Evolutionary conservation across 2,329 filamentous ascomycete species (phyloP).

Genomic region (Claviceps lovelessii): DNA sequence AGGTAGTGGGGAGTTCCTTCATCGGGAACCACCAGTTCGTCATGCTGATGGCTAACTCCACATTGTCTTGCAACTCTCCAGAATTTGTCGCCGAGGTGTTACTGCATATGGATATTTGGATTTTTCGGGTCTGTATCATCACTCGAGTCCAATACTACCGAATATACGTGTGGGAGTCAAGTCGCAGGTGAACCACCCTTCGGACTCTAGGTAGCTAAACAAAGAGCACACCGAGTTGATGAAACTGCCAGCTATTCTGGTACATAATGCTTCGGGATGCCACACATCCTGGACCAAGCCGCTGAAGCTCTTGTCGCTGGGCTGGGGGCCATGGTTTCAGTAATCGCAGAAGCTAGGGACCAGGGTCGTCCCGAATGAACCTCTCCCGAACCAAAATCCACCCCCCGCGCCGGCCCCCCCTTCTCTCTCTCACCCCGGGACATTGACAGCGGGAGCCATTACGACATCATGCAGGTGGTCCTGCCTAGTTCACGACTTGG

Average conservation of each 20-base stretch:
- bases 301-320: not conserved
- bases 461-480: conserved; percentile 1
- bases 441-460: conserved; percentile 3
- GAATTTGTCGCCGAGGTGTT: not conserved
- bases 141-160: not conserved
- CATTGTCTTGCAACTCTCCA: not conserved
- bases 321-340: not conserved
- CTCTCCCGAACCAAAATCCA: not conserved
- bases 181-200: not conserved
- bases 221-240: not conserved
- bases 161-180: not conserved
- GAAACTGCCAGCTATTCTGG: not conserved
- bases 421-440: not conserved
- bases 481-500: not conserved
- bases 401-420: no score
- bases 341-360: not conserved
- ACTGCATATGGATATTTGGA: not conserved
- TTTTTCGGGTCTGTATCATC: not conserved
- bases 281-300: not conserved
- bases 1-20: not conserved
- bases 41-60: not conserved
- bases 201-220: not conserved
- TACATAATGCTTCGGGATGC: not conserved
- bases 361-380: not conserved
- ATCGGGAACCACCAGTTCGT: not conserved